Conservation (phyloP, 2,329 filamentous ascomycete genomes). For the Cyphellophora europaea region DNA sequence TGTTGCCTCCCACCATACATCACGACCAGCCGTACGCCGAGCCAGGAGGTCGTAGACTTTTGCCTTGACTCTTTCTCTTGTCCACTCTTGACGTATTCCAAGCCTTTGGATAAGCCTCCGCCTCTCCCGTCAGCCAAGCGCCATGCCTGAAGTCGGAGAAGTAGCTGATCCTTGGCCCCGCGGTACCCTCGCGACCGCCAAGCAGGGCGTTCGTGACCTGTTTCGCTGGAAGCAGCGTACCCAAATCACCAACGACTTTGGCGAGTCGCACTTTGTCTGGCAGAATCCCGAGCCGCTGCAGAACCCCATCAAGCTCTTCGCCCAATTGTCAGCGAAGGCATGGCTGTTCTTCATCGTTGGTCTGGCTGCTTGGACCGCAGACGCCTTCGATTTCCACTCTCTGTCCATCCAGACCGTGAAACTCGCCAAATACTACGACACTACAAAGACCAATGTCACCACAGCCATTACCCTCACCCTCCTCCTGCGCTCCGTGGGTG, state of each 20-base stretch:
- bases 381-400: constrained; percentile 77
- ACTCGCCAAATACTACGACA: constrained; percentile 49
- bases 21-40: no score
- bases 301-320: constrained; percentile 62
- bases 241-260: constrained; percentile 30
- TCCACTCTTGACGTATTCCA: no score
- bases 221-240: constrained; percentile 63
- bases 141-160: constrained; percentile 22
- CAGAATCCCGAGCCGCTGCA: constrained; percentile 54
- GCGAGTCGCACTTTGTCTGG: constrained; percentile 46
- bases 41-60: no score
- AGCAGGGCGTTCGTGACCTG: constrained; percentile 54
- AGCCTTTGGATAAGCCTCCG: no score
- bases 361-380: constrained; percentile 67
- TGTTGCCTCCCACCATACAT: no score
- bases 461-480: constrained; percentile 69
- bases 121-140: no score
- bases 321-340: constrained; percentile 52
- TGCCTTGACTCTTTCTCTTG: no score
- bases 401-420: constrained; percentile 70
- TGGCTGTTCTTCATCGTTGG: constrained; percentile 72
- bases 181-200: constrained; percentile 55
- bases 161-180: constrained; percentile 59
- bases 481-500: constrained; percentile 64
- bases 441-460: constrained; percentile 59